Conservation (phyloP, 1,139 yeast species). For the Yamadazyma triangularis region DNA sequence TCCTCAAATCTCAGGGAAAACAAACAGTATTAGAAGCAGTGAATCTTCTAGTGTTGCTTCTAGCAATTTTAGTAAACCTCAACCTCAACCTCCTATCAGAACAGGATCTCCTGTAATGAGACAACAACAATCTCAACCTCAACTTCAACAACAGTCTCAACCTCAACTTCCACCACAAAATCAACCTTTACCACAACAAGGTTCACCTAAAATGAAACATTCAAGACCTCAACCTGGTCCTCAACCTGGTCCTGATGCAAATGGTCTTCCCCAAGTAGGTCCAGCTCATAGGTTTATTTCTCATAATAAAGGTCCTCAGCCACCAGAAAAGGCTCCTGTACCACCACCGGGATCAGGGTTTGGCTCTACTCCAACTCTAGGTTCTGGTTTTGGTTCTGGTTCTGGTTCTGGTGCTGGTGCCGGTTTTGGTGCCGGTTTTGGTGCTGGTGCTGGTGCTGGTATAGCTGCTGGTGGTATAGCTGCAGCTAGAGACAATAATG, state of each 20-base stretch:
- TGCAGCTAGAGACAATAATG: slow-evolving; percentile 9
- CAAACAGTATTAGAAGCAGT: background rate
- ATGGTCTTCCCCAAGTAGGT: background rate
- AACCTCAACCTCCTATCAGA: background rate
- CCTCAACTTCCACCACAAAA: slow-evolving; percentile 1
- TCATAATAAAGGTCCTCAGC: slow-evolving; percentile 3
- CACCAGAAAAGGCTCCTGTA: background rate
- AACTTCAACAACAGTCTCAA: background rate
- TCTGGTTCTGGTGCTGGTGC: slow-evolving; percentile 1
- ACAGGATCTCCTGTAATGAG: background rate
- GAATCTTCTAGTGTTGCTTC: slow-evolving; percentile 7
- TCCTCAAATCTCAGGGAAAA: slow-evolving; percentile 12
- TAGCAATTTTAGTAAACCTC: background rate
- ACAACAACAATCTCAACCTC: background rate
- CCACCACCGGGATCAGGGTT: slow-evolving; percentile 1
- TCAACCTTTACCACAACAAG: slow-evolving; percentile 1
- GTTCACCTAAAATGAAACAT: background rate
- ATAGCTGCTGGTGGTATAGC: slow-evolving; percentile 3
- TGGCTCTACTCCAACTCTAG: background rate
- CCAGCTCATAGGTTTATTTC: slow-evolving; percentile 2
- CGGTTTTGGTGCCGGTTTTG: slow-evolving; percentile 1
- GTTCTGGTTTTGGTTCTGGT: background rate
- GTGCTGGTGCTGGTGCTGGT: slow-evolving; percentile 2
- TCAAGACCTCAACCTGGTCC: background rate
- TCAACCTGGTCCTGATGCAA: background rate